These are phyloP conservation scores for Cystoderma amianthinum DNA, from an alignment of 768 basidiomycete species.

Conservation along the genomic window DNA sequence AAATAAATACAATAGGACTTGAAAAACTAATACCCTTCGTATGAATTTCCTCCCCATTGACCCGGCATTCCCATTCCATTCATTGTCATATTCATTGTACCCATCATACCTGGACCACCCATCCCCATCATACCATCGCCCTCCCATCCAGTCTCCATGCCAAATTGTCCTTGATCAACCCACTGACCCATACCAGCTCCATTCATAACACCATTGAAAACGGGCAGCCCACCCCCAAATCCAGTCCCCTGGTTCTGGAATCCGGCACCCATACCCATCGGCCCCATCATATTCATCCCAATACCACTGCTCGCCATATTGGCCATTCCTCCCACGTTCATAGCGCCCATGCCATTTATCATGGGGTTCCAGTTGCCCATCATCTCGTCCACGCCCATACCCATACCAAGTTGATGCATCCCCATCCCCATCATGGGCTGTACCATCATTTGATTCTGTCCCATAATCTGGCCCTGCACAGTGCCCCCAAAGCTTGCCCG, in stretches of 20 bases:
- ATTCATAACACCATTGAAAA: conserved; percentile 13
- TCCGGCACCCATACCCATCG: conserved; percentile 11
- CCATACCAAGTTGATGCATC: conserved; percentile 14
- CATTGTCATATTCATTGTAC: conserved; percentile 35
- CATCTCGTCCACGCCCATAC: conserved; percentile 14
- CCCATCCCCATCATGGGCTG: conserved; percentile 26
- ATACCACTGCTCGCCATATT: conserved; percentile 8
- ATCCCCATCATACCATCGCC: conserved; percentile 27
- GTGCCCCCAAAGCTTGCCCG: conserved; percentile 15
- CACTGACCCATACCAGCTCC: conserved; percentile 24
- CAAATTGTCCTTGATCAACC: conserved; percentile 24
- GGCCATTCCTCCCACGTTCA: conserved; percentile 13
- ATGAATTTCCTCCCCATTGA: conserved; percentile 1
- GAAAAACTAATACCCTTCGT: background rate
- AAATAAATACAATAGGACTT: background rate
- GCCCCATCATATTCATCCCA: conserved; percentile 9
- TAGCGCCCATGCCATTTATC: conserved; percentile 12
- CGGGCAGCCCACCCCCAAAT: conserved; percentile 4
- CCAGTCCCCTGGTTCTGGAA: conserved; percentile 6
- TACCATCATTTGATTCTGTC: conserved; percentile 25
- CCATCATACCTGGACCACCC: conserved; percentile 27
- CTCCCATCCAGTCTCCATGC: conserved; percentile 22
- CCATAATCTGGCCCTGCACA: conserved; percentile 15
- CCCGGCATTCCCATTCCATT: conserved; percentile 34
- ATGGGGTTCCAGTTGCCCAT: conserved; percentile 14